phyloP scores from a whole-genome alignment of 1,139 yeast genomes.

The Lodderomyces parapsilosis region DNA sequence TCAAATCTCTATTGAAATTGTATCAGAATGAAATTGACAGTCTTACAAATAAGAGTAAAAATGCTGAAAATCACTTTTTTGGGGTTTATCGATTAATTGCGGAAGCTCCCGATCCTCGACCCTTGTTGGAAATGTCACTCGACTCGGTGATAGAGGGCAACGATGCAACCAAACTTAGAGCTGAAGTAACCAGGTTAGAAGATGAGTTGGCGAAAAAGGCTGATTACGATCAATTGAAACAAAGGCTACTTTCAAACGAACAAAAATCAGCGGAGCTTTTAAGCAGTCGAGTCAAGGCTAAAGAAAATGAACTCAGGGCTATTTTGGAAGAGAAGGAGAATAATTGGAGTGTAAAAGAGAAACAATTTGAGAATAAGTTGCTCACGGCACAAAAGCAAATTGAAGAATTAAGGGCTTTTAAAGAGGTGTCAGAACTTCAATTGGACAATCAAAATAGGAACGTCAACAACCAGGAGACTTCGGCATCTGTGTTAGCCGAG shows the following conservation, averaged over 20 bases:
- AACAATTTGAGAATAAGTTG: slow-evolving; percentile 41
- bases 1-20: slow-evolving; percentile 68
- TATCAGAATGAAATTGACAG: slow-evolving; percentile 89
- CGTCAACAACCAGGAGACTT: slow-evolving; percentile 5
- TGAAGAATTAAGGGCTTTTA: slow-evolving; percentile 54
- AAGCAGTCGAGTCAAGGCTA: slow-evolving; percentile 45
- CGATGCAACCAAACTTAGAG: slow-evolving; percentile 52
- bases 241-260: slow-evolving; percentile 56
- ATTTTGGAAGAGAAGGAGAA: slow-evolving; percentile 61
- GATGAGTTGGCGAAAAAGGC: slow-evolving; percentile 65
- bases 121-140: slow-evolving; percentile 69
- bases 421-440: slow-evolving; percentile 54
- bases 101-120: slow-evolving; percentile 93
- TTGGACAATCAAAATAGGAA: slow-evolving; percentile 29
- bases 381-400: slow-evolving; percentile 48
- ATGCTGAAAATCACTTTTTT: slow-evolving; percentile 70
- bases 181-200: slow-evolving; percentile 55
- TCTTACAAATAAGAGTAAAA: slow-evolving; percentile 74
- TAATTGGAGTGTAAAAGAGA: slow-evolving; percentile 57
- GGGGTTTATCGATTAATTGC: slow-evolving; percentile 72
- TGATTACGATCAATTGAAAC: slow-evolving; percentile 76
- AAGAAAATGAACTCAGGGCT: slow-evolving; percentile 62
- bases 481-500: slow-evolving; percentile 44
- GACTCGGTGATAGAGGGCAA: slow-evolving; percentile 62
- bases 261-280: slow-evolving; percentile 56